Percentiles rank a stretch among this genome's conserved stretches.
Evolutionary conservation across 2,329 filamentous ascomycete species (phyloP).

Genomic region (Tolypocladium cylindrosporum): DNA sequence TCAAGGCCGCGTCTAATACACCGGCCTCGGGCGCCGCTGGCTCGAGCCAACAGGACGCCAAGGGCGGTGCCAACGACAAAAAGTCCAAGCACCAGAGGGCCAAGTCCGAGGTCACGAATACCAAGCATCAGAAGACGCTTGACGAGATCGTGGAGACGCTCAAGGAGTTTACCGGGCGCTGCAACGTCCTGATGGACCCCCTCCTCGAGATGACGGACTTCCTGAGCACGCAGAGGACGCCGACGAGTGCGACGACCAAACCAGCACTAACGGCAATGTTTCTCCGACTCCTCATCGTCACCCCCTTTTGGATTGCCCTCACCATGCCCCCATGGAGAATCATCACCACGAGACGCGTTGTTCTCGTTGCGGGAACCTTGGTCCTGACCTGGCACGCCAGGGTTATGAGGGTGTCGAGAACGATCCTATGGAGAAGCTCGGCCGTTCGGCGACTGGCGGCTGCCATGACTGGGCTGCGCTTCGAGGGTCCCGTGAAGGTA

Average conservation of each 20-base stretch:
- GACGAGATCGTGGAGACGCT: slow-evolving; percentile 96
- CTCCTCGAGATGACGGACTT: slow-evolving; percentile 86
- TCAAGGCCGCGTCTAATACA: slow-evolving; percentile 15
- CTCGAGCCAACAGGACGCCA: slow-evolving; percentile 10
- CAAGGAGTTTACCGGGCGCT: slow-evolving; percentile 80
- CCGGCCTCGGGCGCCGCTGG: slow-evolving; percentile 8
- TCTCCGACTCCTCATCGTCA: slow-evolving; percentile 77
- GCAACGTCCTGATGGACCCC: slow-evolving; percentile 86
- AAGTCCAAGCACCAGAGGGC: slow-evolving; percentile 31
- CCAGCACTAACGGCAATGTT: slow-evolving; percentile 86
- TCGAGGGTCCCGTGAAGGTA: slow-evolving; percentile 40
- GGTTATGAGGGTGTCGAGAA: slow-evolving; percentile 72
- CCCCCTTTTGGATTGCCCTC: slow-evolving; percentile 77
- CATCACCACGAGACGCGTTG: slow-evolving; percentile 75
- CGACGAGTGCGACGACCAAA: slow-evolving; percentile 81
- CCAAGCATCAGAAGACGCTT: slow-evolving; percentile 81
- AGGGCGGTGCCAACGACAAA: slow-evolving; percentile 14
- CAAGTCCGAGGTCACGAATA: slow-evolving; percentile 49
- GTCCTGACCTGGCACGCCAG: slow-evolving; percentile 87
- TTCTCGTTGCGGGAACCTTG: slow-evolving; percentile 79
- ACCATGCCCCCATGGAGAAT: slow-evolving; percentile 76
- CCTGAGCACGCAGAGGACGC: slow-evolving; percentile 78
- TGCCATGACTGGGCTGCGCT: slow-evolving; percentile 71
- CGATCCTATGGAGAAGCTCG: slow-evolving; percentile 82
- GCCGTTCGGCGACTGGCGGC: slow-evolving; percentile 59